Evolutionary conservation across 257 asterid genomes (phyloP), one percentile per base, ranked within the genome.

Genomic region (Leptodermis oblonga): DNA sequence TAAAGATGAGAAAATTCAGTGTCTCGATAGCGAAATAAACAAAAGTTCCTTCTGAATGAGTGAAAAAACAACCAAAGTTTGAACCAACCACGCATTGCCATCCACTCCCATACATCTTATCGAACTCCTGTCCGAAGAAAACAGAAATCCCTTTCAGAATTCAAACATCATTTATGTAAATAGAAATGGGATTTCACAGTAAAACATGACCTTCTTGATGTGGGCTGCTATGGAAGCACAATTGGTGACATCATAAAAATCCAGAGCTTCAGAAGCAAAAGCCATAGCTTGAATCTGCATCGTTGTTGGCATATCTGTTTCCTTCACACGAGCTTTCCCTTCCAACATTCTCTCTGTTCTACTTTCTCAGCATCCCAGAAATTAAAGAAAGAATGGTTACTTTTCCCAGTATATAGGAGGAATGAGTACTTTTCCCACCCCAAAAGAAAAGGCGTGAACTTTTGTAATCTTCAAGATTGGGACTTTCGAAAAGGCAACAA

Each of bases 1-100:
- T 88, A 81, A 88, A 88, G 83, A 91, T 87, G 73, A 91, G 96
- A 72, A 91, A 91, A 81, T 87, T 87, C 36, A 91, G 88, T 12
- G 92, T 81, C 78, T 88, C 95, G 48, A 91, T 71, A 46, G 95
- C 86, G 80, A 91, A 91, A 73, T 91, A 88, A 70, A 88, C 86
- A 84, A 88, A 90, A 73, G 87, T 80, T 81, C 96, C 96, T 82
- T 81, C 82, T 4, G 74, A 69, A 64, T 88, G 97, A 5, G 95
- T 88, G 87, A 90, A 90, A 58, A 86, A 90, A 72, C 95, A 88
- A 30, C 97, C 95, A 75, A 90, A 90, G 82, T 88, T 83, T 54
- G 92, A 84, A 60, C 97, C 97, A 77, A 88, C 97, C 75, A 90
- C 95, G 66, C 96, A 88, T 81, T 86, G 97, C 97, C 97, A 88